phyloP scores from a whole-genome alignment of 2,329 filamentous ascomycete genomes.

The Pleomassaria siparia region DNA sequence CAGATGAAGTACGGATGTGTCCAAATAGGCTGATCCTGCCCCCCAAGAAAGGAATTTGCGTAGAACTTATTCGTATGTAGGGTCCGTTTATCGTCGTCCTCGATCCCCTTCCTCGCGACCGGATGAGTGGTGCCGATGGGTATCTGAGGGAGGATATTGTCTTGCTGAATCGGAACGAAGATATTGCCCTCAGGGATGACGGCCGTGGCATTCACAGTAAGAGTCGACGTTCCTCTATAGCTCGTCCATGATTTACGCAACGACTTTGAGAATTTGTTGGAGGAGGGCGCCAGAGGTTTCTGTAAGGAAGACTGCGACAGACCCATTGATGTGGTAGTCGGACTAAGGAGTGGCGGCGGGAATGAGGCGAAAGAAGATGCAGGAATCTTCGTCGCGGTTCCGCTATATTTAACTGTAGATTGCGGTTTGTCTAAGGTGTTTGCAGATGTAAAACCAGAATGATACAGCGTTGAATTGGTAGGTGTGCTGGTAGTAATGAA shows the following conservation, averaged over 20 bases:
- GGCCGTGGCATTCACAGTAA: not conserved
- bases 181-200: slow-evolving; percentile 34
- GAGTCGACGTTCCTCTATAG: slow-evolving; percentile 12
- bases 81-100: slow-evolving; percentile 45
- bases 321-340: slow-evolving; percentile 11
- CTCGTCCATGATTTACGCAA: slow-evolving; percentile 13
- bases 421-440: not conserved
- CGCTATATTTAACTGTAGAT: not conserved
- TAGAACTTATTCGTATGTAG: slow-evolving; percentile 73
- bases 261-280: slow-evolving; percentile 4
- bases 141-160: slow-evolving; percentile 46
- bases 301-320: slow-evolving; percentile 6
- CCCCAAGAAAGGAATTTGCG: slow-evolving; percentile 75
- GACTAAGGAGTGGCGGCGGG: not conserved
- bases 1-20: slow-evolving; percentile 62
- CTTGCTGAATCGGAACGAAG: slow-evolving; percentile 46
- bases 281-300: not conserved
- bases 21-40: slow-evolving; percentile 69
- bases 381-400: too few species aligned
- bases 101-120: slow-evolving; percentile 40
- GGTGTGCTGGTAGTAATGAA: not conserved
- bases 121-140: slow-evolving; percentile 44
- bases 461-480: not conserved
- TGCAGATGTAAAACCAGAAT: not conserved
- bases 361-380: not conserved